Base-by-base conservation (phyloP, 495 filamentous ascomycete species). In the Xylaria castorea region DNA sequence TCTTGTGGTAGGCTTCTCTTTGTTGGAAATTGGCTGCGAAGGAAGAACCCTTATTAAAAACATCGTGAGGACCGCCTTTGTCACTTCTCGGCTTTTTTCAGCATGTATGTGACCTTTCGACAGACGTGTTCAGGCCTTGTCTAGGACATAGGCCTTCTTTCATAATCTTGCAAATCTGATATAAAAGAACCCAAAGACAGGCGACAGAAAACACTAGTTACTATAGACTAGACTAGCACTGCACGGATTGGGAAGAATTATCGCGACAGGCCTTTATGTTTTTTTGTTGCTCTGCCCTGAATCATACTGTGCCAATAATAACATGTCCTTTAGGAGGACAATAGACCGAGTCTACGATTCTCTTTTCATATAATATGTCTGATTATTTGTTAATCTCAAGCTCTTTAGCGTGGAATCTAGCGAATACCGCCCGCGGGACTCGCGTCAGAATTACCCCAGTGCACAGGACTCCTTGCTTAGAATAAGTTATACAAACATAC, bases 131-230 rank as follows among this genome's bases (percentile, higher is more conserved):
- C 65, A 18, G 68, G 60, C 69, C 73, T 79, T 79, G 76, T 79
- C 66, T 70, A 38, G 67, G 58, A 72, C 72, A 48, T 71, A 60
- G 71, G 70, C 69, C 73, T 58, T 77, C 75, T 77, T 79, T 79
- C 73, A 76, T 71, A 72, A 57, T 36, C 4, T 50, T 27, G 46
- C 64, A 51, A 77, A 74, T 72, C 20, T 64, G 62, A 68, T 63
- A 70, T 61, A 70, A 66, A 71, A 63, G 34, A 53, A 57, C 51
- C n/a, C 22, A 74, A 42, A 51, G 51, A 25, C 60, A 51, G 68
- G 61, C 36, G 55, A 34, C 48, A 61, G 51, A 25, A 46, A 1
- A 66, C 16, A 34, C 20, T 27, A n/a, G n/a, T n/a, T n/a, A 44
- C 50, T 36, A 63, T 63, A 25, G 12, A 38, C 44, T 42, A 25